Conservation (phyloP, 805 yeast species). For the Blastobotrys americana region DNA sequence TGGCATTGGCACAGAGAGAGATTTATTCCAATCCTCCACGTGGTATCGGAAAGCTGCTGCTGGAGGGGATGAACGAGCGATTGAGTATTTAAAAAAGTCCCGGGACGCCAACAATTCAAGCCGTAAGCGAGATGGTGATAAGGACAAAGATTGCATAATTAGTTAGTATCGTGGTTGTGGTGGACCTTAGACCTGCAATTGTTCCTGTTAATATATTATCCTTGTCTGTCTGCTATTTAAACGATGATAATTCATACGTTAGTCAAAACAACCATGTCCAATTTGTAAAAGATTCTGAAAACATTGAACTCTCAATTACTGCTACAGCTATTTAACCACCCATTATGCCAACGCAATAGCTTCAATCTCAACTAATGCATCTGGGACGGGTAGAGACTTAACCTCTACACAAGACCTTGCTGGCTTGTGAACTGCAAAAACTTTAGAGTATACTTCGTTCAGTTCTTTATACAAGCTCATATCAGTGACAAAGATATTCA, state of each 20-base stretch:
- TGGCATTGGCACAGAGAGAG: constrained; percentile 75
- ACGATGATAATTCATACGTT: too few species aligned
- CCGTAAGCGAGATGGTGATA: not conserved
- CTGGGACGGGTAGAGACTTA: constrained; percentile 54
- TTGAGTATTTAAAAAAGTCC: constrained; percentile 25
- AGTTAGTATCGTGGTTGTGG: not conserved
- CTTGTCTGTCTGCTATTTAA: too few species aligned
- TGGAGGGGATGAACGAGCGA: constrained; percentile 47
- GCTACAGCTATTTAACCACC: not conserved
- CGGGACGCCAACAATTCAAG: not conserved
- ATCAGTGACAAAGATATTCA: constrained; percentile 77
- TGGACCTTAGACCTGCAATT: too few species aligned
- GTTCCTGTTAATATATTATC: too few species aligned
- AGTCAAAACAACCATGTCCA: too few species aligned
- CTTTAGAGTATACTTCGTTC: constrained; percentile 61
- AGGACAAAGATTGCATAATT: constrained; percentile 6
- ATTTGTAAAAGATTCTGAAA: not conserved
- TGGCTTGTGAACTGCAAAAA: constrained; percentile 36
- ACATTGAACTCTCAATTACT: too few species aligned
- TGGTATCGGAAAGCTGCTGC: constrained; percentile 77
- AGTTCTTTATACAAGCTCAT: constrained; percentile 74
- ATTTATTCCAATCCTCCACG: constrained; percentile 48
- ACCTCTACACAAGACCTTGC: constrained; percentile 96
- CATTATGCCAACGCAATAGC: constrained; percentile 50
- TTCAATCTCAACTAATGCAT: constrained; percentile 59